Evolutionary conservation across 306 rosid genomes (phyloP).

Genomic region (Alnus glutinosa): DNA sequence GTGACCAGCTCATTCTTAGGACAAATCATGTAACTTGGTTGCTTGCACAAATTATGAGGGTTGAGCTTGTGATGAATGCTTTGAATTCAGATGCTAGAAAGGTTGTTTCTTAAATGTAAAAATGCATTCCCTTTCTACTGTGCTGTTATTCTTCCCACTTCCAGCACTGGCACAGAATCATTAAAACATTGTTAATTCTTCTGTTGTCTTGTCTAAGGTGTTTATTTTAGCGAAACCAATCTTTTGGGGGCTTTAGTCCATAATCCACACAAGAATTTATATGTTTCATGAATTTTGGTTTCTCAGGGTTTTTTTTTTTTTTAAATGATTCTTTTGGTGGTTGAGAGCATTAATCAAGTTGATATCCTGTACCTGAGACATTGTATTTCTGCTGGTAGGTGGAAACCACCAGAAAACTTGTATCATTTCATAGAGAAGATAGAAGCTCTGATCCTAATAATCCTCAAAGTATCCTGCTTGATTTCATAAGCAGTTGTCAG

Average conservation of each 20-base stretch:
- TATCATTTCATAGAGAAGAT: constrained; percentile 95
- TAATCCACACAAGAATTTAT: constrained; percentile 17
- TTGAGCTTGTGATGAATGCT: constrained; percentile 91
- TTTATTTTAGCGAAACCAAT: constrained; percentile 14
- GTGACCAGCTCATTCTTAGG: constrained; percentile 74
- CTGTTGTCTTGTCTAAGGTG: constrained; percentile 17
- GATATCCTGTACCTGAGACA: constrained; percentile 28
- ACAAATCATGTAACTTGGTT: constrained; percentile 98
- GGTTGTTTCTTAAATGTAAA: constrained; percentile 54
- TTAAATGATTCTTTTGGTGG: constrained; percentile 11
- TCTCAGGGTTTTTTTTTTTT: constrained; percentile 5
- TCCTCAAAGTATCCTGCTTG: constrained; percentile 89
- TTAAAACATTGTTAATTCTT: background rate
- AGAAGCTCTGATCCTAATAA: constrained; percentile 81
- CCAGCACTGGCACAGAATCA: background rate
- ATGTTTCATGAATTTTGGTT: constrained; percentile 29
- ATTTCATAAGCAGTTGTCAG: constrained; percentile 94
- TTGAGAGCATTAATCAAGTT: constrained; percentile 24
- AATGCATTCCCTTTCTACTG: constrained; percentile 4
- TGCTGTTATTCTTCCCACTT: constrained; percentile 27
- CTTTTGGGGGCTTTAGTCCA: constrained; percentile 13
- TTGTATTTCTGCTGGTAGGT: constrained; percentile 49
- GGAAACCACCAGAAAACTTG: constrained; percentile 89
- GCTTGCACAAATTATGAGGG: constrained; percentile 85
- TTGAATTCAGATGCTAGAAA: constrained; percentile 88